Base-by-base conservation (phyloP, 129 eudicot genomes). In the Centella asiatica region DNA sequence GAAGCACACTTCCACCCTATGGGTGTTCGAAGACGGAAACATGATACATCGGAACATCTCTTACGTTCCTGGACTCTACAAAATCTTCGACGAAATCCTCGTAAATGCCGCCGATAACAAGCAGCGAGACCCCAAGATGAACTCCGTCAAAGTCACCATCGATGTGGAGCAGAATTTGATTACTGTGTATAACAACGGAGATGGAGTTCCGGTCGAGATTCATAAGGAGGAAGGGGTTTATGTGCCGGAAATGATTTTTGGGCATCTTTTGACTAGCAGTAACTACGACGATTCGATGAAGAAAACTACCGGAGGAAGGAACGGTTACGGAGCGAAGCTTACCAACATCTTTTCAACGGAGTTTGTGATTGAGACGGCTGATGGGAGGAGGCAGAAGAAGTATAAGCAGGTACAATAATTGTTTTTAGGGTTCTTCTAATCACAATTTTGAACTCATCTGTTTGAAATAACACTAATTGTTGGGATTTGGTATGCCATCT, bases 271-370 rank as follows among this genome's bases (percentile, higher is more conserved):
- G 71, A 92, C 99, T 5, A 92, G 99, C 61, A 92, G 99, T 65
- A 92, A 92, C 24, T 92, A 92, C 18, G 87, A 92, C 68, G 99
- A 92, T 68, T 27, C 70, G 2, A 80, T 59, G 72, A 92, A 87
- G 83, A 92, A 92, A 72, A 92, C 96, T 0, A 92, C 99, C 7
- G 96, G 99, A 50, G 99, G 99, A 24, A 78, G 99, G 51, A 92
- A 92, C 25, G 99, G 96, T 4, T 87, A 92, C 23, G 99, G 99
- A 1, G 99, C 96, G 0, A 92, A 92, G 75, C 85, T 92, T 50
- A 85, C 99, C 0, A 92, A 92, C 33, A 92, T 92, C 4, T 92
- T 92, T 39, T 92, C 99, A 0, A 87, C 88, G 0, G 94, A 87
- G 77, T 92, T 92, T 72, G 74, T 81, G 2, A 76, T 92, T 4